phyloP scores from a whole-genome alignment of 768 basidiomycete species.

The Paxillus rubicundulus region DNA sequence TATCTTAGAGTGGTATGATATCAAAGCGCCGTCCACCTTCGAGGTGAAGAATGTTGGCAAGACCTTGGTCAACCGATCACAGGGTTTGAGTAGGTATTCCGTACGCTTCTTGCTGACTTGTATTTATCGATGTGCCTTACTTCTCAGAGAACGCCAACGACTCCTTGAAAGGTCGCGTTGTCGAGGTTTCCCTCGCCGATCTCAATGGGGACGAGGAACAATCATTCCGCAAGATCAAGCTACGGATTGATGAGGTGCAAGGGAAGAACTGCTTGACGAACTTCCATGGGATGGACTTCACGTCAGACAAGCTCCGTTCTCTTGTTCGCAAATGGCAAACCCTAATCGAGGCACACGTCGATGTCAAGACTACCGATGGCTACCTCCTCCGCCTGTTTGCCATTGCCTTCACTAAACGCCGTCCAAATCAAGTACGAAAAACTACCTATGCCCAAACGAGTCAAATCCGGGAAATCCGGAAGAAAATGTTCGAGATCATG shows the following conservation, averaged over 20 bases:
- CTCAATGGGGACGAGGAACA: constrained; percentile 99
- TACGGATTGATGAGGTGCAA: constrained; percentile 93
- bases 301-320: constrained; percentile 98
- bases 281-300: constrained; percentile 99
- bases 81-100: constrained; percentile 85
- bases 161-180: constrained; percentile 93
- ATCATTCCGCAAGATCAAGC: constrained; percentile 98
- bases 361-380: constrained; percentile 98
- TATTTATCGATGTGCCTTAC: constrained; percentile 9
- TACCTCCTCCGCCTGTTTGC: constrained; percentile 99
- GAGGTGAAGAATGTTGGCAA: constrained; percentile 96
- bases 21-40: constrained; percentile 98
- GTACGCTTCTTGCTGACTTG: not conserved
- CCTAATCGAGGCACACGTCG: constrained; percentile 97
- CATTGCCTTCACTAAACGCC: constrained; percentile 98
- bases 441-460: constrained; percentile 96
- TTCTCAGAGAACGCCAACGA: constrained; percentile 93
- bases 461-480: constrained; percentile 96
- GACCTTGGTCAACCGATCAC: constrained; percentile 96
- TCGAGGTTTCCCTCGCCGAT: constrained; percentile 95
- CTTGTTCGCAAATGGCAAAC: constrained; percentile 99
- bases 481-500: constrained; percentile 99
- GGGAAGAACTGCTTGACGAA: constrained; percentile 99
- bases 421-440: constrained; percentile 95
- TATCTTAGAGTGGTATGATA: constrained; percentile 93